These are phyloP conservation scores for Penicillium corylophilum DNA, from an alignment of 2,329 filamentous ascomycete genomes.

Conservation along the genomic window DNA sequence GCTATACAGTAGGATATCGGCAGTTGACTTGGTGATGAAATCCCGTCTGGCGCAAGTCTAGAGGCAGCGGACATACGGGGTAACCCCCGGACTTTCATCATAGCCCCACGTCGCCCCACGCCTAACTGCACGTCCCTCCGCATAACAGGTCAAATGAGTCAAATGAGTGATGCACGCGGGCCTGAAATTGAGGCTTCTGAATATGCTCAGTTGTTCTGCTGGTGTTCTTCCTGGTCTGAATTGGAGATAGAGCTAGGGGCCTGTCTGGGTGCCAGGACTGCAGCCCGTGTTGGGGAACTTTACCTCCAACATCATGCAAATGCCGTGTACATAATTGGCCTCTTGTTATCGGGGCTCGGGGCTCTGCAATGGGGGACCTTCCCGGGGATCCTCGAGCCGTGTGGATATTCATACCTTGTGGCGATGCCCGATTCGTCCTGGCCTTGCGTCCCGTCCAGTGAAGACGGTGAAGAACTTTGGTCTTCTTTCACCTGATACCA, in stretches of 20 bases:
- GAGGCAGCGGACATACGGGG: neutral
- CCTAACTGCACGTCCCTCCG: neutral
- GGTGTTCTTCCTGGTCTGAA: neutral
- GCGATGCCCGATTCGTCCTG: constrained; percentile 5
- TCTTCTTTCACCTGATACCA: neutral
- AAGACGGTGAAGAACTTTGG: neutral
- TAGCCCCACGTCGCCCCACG: constrained; percentile 6
- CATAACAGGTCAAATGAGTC: neutral
- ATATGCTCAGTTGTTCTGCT: neutral
- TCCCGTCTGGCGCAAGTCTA: neutral
- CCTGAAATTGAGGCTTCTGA: neutral
- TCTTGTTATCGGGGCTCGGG: neutral
- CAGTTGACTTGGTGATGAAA: neutral
- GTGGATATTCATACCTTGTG: neutral
- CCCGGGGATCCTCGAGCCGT: neutral
- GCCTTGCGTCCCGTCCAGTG: neutral
- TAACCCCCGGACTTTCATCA: neutral
- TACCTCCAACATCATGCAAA: neutral
- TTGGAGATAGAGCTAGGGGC: neutral
- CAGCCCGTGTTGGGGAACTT: neutral
- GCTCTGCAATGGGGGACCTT: constrained; percentile 1
- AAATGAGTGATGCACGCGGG: neutral
- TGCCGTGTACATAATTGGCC: neutral
- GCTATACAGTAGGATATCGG: neutral
- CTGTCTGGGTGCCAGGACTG: neutral